Base-by-base conservation (phyloP, 371 early-diverging fungal genomes). In the Batrachochytrium dendrobatidis region DNA sequence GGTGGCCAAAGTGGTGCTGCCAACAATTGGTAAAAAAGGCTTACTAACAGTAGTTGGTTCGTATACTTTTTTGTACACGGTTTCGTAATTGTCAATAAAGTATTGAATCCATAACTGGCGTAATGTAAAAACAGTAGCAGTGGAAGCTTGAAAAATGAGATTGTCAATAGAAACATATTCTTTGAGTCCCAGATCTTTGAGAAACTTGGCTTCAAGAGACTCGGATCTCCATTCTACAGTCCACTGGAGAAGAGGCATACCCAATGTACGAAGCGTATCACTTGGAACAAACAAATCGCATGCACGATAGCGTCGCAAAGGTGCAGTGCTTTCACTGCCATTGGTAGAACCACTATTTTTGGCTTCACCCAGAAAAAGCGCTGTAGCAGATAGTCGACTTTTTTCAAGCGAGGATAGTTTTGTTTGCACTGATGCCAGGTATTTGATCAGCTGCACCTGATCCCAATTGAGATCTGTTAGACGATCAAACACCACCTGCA, bases 381-480 rank as follows among this genome's bases (percentile, higher is more conserved):
- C 55, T 0, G 92, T 86, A 8, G 75, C 75, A 28, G 74, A 65
- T 44, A 94, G 71, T 49, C 86, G 76, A 7, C 71, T 68, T 22
- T 80, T 63, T 63, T 94, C 94, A 3, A 63, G 56, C 0, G 69
- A 62, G 12, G 80, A 80, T 3, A 93, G 61, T 20, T 84, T 86
- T 25, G 72, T 70, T 39, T 83, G 78, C 24, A 89, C 81, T 1
- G 84, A 77, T 0, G 87, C 79, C 7, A 94, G 73, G 59, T 91
- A 93, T 60, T 89, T 90, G 29, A 88, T 56, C 1, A 94, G 74
- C 57, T 91, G 88, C 26, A 85, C 72, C 55, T 91, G 89, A 46
- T 91, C 89, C 93, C 93, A 94, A 45, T 86, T 86, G 24, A 92
- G 82, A 10, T 84, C 85, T 34, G 84, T 80, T 33, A 94, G 69